Evolutionary conservation across 2,329 filamentous ascomycete species (phyloP), one percentile per base, ranked within the genome.

Genomic region (Botrytis paeoniae): DNA sequence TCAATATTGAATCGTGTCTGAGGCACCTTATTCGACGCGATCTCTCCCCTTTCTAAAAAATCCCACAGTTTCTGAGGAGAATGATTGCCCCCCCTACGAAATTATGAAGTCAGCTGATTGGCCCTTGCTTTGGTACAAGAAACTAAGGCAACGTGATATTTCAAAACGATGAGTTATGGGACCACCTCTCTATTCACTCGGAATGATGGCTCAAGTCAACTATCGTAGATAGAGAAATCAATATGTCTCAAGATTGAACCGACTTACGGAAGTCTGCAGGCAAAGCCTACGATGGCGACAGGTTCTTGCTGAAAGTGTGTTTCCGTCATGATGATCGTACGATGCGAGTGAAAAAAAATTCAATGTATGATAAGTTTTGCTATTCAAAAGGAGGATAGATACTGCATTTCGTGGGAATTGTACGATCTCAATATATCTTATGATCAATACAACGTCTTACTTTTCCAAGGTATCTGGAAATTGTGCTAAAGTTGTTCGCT

Each of bases 1-100:
- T 91, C 86, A 20, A 89, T 88, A 73, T 92, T 89, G 82, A 93
- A 94, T 20, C 92, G 87, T 77, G 93, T 89, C 3, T 87, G 80
- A 1, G 92, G 91, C 9, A 84, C 79, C 73, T 82, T 80, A 62
- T 81, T 87, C 79, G 92, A 90, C 43, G 93, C 91, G 79, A 93
- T 91, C 12, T 93, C 86, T 16, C 92, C 92, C 80, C 91, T 89
- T 80, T 90, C 88, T 35, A 94, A 70, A 10, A 83, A 69, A 0
- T 80, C 74, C 81, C 81, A 83, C 61, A 83, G 78, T 35, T 80
- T 80, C 12, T 78, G 76, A 1, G 81, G 74, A 12, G 77, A 75
- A 45, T 45, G 43, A 45, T 45, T 45, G 43, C 43, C 43, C 18
- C 43, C 43, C 3, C 59, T 61, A 61, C 32, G 59, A 61, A 61